These are phyloP conservation scores for Cordyceps tenuipes DNA, from an alignment of 2,329 filamentous ascomycete genomes.

Conservation along the genomic window DNA sequence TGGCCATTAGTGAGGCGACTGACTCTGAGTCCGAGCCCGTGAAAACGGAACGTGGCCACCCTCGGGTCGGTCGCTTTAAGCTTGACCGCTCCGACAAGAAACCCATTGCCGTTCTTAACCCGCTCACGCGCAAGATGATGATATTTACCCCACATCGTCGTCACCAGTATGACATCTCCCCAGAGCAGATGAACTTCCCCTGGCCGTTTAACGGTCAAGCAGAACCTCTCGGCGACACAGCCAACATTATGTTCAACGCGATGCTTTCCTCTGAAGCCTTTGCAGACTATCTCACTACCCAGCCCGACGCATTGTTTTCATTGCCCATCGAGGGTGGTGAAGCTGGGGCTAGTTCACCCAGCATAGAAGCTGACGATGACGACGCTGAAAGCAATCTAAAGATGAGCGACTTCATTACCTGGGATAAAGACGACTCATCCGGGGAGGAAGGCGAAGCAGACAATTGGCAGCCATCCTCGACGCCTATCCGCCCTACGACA, in stretches of 20 bases:
- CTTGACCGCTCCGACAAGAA: conserved; percentile 46
- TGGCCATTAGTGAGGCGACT: conserved; percentile 32
- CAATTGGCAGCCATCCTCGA: conserved; percentile 43
- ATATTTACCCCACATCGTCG: conserved; percentile 49
- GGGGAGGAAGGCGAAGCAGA: conserved; percentile 49
- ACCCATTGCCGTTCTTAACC: conserved; percentile 51
- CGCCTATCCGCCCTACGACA: conserved; percentile 42
- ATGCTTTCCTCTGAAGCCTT: conserved; percentile 52
- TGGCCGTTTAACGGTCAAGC: conserved; percentile 34
- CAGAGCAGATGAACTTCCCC: conserved; percentile 45
- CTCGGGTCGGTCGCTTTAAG: conserved; percentile 46
- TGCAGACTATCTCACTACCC: conserved; percentile 50
- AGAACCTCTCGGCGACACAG: conserved; percentile 56
- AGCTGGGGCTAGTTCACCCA: conserved; percentile 39
- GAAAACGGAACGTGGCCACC: conserved; percentile 41
- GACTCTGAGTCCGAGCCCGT: conserved; percentile 44
- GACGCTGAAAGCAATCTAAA: conserved; percentile 57
- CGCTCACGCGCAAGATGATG: conserved; percentile 52
- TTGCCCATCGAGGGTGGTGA: conserved; percentile 54
- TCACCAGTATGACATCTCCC: conserved; percentile 43
- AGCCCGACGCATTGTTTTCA: conserved; percentile 68
- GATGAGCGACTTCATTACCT: conserved; percentile 66
- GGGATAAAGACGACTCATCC: conserved; percentile 50
- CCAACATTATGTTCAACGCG: conserved; percentile 71
- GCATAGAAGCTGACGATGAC: conserved; percentile 45